Evolutionary conservation across 257 asterid species (phyloP).

Genomic region (Ocimum tenuiflorum): DNA sequence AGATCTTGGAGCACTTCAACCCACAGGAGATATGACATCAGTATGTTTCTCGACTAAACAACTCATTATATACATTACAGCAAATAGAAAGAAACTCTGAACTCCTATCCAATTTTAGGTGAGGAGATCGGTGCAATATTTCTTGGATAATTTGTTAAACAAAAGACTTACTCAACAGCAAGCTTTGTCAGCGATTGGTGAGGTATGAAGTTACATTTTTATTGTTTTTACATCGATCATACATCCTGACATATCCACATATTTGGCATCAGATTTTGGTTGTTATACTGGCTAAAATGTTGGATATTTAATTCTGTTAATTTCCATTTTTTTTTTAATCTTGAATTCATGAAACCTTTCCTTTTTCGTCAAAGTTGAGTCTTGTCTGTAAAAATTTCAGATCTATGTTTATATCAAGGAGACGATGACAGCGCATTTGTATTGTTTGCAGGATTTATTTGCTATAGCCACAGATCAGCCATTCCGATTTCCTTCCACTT

Average conservation of each 20-base stretch:
- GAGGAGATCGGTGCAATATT: conserved; percentile 79
- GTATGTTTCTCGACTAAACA: conserved; percentile 34
- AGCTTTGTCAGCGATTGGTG: conserved; percentile 82
- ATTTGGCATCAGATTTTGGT: neutral
- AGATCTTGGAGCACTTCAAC: conserved; percentile 83
- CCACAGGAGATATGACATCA: conserved; percentile 78
- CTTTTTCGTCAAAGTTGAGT: neutral
- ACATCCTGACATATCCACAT: too few species aligned
- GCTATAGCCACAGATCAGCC: conserved; percentile 91
- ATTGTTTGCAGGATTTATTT: conserved; percentile 67
- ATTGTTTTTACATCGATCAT: neutral
- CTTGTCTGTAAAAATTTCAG: too few species aligned
- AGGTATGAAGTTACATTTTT: conserved; percentile 34
- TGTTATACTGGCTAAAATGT: too few species aligned
- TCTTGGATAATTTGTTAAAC: conserved; percentile 70
- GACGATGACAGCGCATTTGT: too few species aligned
- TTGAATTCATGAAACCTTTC: too few species aligned
- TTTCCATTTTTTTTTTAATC: too few species aligned
- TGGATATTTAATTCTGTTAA: too few species aligned
- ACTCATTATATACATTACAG: neutral
- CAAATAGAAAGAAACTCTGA: neutral
- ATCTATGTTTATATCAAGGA: too few species aligned
- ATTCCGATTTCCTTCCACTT: conserved; percentile 78
- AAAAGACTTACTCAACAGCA: conserved; percentile 63
- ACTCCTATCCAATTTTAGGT: conserved; percentile 35